Evolutionary conservation across 805 yeast genomes (phyloP), one percentile per base, ranked within the genome.

Genomic region (Candida germanica): DNA sequence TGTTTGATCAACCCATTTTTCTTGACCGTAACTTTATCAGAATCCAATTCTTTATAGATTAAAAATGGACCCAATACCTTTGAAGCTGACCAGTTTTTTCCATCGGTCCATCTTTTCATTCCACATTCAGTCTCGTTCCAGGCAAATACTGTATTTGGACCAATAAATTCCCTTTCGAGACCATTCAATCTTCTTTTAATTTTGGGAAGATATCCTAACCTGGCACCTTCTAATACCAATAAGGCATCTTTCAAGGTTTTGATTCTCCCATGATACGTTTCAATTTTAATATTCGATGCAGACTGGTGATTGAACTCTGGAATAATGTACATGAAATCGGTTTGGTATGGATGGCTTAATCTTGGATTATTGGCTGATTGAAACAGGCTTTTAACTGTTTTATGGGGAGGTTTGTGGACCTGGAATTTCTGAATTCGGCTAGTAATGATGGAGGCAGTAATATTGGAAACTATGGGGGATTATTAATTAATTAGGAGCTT

Each of bases 41-140:
- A 40, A 28, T 77, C 80, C 66, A 80, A 71, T 51, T 83, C 87
- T 35, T 75, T 70, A 26, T 53, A 50, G n/a, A 47, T 40, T 20
- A 81, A 58, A 49, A 81, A 81, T 2, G 74, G 67, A 4, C 85
- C 84, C 3, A 71, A 69, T 1, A 83, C 87, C 40, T 87, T 67
- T 0, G 84, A 77, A 2, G 88, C 85, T 40, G 78, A 69, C 89
- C 91, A 83, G 22, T 73, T 68, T 43, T 74, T 73, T 13, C 89
- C 87, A 50, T 83, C 91, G 1, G 89, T 83, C 89, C 91, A 83
- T 19, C 89, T 61, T 43, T 78, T 73, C 79, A 83, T 80, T 12
- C 79, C 83, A 28, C 85, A 77, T 46, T 77, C 80, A 10, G 70
- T 63, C 52, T 83, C 89, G 52, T 78, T 81, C 88, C 88, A 83